Evolutionary conservation across 2,329 filamentous ascomycete genomes (phyloP).

Genomic region (Arthrobotrys conoides): DNA sequence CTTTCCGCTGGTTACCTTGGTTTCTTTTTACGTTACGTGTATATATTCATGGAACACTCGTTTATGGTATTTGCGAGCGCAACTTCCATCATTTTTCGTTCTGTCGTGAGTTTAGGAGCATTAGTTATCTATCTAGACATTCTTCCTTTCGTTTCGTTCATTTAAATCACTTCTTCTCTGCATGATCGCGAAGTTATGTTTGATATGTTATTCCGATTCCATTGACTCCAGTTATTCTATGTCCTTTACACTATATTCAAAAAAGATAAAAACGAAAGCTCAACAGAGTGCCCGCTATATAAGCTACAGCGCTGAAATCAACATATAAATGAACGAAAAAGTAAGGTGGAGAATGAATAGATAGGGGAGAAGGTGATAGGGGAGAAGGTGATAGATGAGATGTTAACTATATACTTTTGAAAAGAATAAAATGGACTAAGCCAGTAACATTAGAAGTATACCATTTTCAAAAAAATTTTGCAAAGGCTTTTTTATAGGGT

Average conservation of each 20-base stretch:
- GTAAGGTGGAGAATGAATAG: not conserved
- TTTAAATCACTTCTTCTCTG: no score
- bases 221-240: not conserved
- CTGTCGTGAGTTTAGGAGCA: no score
- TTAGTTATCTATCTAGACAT: no score
- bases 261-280: not conserved
- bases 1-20: no score
- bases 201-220: not conserved
- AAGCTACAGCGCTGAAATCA: not conserved
- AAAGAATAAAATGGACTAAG: not conserved
- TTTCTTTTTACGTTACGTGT: no score
- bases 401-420: slow-evolving; percentile 19
- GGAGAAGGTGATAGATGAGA: not conserved
- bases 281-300: not conserved
- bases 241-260: not conserved
- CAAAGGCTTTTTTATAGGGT: not conserved
- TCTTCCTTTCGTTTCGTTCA: no score
- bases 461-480: not conserved
- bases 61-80: no score
- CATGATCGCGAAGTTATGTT: no score
- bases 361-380: not conserved
- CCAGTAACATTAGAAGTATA: not conserved
- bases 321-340: not conserved
- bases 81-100: no score
- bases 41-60: no score